These are phyloP conservation scores for Pyricularia grisea DNA, from an alignment of 2,329 filamentous ascomycete genomes.

Conservation along the genomic window DNA sequence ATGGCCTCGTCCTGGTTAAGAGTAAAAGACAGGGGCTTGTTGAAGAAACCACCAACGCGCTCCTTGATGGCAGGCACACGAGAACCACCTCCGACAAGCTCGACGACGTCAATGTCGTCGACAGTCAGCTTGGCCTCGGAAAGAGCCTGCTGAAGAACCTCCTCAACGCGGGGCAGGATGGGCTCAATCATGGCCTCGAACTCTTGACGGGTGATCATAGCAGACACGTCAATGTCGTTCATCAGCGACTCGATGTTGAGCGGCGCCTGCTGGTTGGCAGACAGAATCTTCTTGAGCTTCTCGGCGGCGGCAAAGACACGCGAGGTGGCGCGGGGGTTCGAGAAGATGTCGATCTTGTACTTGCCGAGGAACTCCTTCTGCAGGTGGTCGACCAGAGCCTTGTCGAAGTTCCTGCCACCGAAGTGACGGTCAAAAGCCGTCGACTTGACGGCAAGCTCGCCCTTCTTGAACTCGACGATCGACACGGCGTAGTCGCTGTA, in stretches of 20 bases:
- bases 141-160: slow-evolving; percentile 81
- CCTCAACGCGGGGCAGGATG: slow-evolving; percentile 61
- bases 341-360: slow-evolving; percentile 92
- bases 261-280: slow-evolving; percentile 85
- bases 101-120: slow-evolving; percentile 88
- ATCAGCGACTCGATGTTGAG: slow-evolving; percentile 97
- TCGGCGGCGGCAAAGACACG: slow-evolving; percentile 84
- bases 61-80: slow-evolving; percentile 92
- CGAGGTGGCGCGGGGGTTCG: slow-evolving; percentile 80
- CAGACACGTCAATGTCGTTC: slow-evolving; percentile 89
- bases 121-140: slow-evolving; percentile 84
- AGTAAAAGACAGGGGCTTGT: slow-evolving; percentile 87
- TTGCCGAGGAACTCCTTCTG: slow-evolving; percentile 94
- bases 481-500: slow-evolving; percentile 94
- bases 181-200: slow-evolving; percentile 86
- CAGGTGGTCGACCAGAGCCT: slow-evolving; percentile 89
- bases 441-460: slow-evolving; percentile 86
- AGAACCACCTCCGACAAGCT: slow-evolving; percentile 90
- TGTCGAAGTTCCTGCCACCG: slow-evolving; percentile 94
- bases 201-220: slow-evolving; percentile 88
- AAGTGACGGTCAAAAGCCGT: slow-evolving; percentile 94
- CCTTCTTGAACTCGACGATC: slow-evolving; percentile 94
- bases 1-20: slow-evolving; percentile 98
- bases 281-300: slow-evolving; percentile 97
- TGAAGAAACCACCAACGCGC: slow-evolving; percentile 81